Evolutionary conservation across 1,139 yeast genomes (phyloP).

Genomic region (Trichomonascaceae sp.): DNA sequence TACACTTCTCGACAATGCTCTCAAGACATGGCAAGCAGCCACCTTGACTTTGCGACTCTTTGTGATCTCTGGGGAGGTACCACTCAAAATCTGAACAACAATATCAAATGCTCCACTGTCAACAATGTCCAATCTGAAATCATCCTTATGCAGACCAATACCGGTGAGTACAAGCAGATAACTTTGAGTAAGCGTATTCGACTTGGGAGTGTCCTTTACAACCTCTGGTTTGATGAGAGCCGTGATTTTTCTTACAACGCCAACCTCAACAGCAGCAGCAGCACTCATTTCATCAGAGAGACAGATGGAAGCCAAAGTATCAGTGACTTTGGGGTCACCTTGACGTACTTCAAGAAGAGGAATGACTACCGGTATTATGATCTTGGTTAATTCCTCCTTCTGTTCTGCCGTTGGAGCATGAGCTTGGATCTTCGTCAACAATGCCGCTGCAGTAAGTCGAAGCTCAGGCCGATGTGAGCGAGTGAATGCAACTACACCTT

Average conservation of each 20-base stretch:
- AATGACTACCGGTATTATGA: slow-evolving; percentile 33
- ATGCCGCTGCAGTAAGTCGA: slow-evolving; percentile 30
- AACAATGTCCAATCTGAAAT: slow-evolving; percentile 29
- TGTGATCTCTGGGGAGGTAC: slow-evolving; percentile 13
- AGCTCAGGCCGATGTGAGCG: slow-evolving; percentile 15
- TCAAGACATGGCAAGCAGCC: slow-evolving; percentile 50
- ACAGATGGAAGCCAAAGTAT: slow-evolving; percentile 29
- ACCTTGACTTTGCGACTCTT: slow-evolving; percentile 27
- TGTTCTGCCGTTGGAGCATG: slow-evolving; percentile 19
- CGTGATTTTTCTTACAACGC: slow-evolving; percentile 27
- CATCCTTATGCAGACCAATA: slow-evolving; percentile 31
- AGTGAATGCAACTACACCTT: slow-evolving; percentile 1
- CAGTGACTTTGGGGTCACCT: slow-evolving; percentile 26
- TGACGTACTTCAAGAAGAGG: slow-evolving; percentile 26
- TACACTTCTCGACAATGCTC: slow-evolving; percentile 73
- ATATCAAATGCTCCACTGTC: slow-evolving; percentile 29
- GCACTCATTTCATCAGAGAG: slow-evolving; percentile 30
- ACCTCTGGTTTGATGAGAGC: slow-evolving; percentile 19
- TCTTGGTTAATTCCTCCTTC: slow-evolving; percentile 22
- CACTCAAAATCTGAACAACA: slow-evolving; percentile 26
- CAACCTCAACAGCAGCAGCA: slow-evolving; percentile 33
- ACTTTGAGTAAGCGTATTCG: slow-evolving; percentile 10
- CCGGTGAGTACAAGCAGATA: slow-evolving; percentile 28
- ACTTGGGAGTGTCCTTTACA: slow-evolving; percentile 10
- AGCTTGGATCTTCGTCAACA: slow-evolving; percentile 28